Evolutionary conservation across 164 flowering plant species (phyloP).

Genomic region (Paratinospora sagittata): DNA sequence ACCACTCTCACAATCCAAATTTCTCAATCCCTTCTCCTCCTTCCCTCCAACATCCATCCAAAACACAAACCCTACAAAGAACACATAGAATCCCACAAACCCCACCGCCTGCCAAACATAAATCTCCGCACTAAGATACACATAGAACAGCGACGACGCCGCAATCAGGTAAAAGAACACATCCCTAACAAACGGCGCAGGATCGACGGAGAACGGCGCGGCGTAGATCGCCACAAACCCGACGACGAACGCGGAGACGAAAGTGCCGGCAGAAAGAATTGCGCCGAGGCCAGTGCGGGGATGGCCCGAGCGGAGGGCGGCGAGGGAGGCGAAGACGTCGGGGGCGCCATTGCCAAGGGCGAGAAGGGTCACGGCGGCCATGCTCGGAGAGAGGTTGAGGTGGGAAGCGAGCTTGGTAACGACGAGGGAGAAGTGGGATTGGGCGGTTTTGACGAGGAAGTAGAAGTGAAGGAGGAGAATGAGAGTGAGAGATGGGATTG

Average conservation of each 20-base stretch:
- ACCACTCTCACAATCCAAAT: conserved; percentile 7
- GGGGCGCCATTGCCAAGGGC: conserved; percentile 90
- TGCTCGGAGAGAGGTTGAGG: conserved; percentile 32
- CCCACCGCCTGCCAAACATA: conserved; percentile 92
- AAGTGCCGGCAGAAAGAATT: conserved; percentile 77
- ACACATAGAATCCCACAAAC: conserved; percentile 78
- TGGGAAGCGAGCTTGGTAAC: no score
- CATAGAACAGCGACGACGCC: conserved; percentile 60
- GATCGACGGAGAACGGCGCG: conserved; percentile 65
- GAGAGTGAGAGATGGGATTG: conserved; percentile 42
- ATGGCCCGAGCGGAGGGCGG: conserved; percentile 70
- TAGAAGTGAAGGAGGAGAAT: conserved; percentile 55
- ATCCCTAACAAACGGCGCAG: conserved; percentile 74
- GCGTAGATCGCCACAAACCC: conserved; percentile 82
- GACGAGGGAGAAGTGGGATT: conserved; percentile 38
- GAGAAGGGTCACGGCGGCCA: conserved; percentile 94
- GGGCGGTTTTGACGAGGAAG: conserved; percentile 80
- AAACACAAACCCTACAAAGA: conserved; percentile 89
- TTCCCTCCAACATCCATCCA: conserved; percentile 82
- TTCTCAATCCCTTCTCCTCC: conserved; percentile 14
- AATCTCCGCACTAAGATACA: conserved; percentile 84
- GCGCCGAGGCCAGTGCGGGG: conserved; percentile 91
- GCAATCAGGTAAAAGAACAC: conserved; percentile 76
- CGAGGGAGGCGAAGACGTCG: conserved; percentile 56
- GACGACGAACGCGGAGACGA: conserved; percentile 87